Conservation (phyloP, 1,284 basidiomycete species). For the Fomitiporia mediterranea region DNA sequence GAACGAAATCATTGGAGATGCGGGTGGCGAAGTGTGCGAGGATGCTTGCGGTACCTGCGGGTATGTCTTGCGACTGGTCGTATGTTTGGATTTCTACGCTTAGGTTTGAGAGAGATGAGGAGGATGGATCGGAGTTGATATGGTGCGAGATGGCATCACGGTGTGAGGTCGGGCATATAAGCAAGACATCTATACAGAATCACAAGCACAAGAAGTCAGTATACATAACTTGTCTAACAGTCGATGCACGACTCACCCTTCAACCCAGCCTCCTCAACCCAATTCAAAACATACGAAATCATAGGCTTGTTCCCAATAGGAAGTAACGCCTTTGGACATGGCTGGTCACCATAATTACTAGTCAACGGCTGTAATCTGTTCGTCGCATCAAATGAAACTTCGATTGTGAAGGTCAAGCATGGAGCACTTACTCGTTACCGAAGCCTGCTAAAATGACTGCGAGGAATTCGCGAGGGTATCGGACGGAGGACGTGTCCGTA, state of each 20-base stretch:
- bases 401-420: constrained; percentile 18
- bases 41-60: constrained; percentile 64
- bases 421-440: constrained; percentile 71
- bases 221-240: background rate
- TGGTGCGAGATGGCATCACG: constrained; percentile 74
- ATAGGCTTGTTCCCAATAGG: constrained; percentile 86
- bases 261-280: constrained; percentile 85
- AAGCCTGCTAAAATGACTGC: constrained; percentile 84
- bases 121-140: constrained; percentile 62
- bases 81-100: constrained; percentile 70
- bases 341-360: constrained; percentile 65
- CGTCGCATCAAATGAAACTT: constrained; percentile 23
- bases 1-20: constrained; percentile 78
- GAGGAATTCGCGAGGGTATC: constrained; percentile 67
- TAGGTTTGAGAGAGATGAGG: constrained; percentile 55
- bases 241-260: constrained; percentile 63
- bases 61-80: constrained; percentile 62
- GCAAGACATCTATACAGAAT: constrained; percentile 62
- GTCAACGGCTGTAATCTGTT: constrained; percentile 72
- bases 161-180: constrained; percentile 78
- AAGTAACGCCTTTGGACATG: constrained; percentile 80
- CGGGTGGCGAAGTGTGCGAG: constrained; percentile 65
- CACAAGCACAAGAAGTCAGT: constrained; percentile 1
- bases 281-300: constrained; percentile 78
- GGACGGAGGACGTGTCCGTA: constrained; percentile 46